Evolutionary conservation across 441 rosid species (phyloP).

Genomic region (Pelargonium fulgidum): DNA sequence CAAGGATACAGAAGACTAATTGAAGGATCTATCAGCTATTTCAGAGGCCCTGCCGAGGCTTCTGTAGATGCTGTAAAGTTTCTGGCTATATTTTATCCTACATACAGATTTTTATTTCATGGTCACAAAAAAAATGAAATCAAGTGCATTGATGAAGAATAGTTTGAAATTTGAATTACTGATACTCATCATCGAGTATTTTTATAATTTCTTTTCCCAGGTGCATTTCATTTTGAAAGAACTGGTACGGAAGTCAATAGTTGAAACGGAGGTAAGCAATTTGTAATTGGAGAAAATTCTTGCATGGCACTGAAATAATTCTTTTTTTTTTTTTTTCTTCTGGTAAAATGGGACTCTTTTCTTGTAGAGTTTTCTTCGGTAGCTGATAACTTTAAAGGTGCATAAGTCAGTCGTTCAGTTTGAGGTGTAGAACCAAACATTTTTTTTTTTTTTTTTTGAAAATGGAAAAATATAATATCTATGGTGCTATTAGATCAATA

Average conservation of each 20-base stretch:
- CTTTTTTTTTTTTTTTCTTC: neutral
- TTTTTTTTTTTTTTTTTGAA: too few species aligned
- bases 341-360: neutral
- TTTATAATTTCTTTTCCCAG: slow-evolving; percentile 32
- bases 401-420: neutral
- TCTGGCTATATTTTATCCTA: slow-evolving; percentile 7
- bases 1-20: slow-evolving; percentile 98
- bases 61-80: slow-evolving; percentile 86
- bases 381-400: too few species aligned
- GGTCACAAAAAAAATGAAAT: too few species aligned
- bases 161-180: too few species aligned
- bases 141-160: too few species aligned
- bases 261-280: slow-evolving; percentile 71
- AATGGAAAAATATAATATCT: too few species aligned
- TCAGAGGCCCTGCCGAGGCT: slow-evolving; percentile 99
- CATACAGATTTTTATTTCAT: too few species aligned
- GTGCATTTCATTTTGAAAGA: slow-evolving; percentile 94
- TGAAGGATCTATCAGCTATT: slow-evolving; percentile 89
- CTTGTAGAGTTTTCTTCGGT: too few species aligned
- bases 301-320: neutral
- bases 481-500: too few species aligned
- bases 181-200: slow-evolving; percentile 2
- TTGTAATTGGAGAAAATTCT: neutral
- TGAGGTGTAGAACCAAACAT: neutral
- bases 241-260: slow-evolving; percentile 87